Conservation (phyloP, 2,329 filamentous ascomycete species). For the Talaromyces sp. region DNA sequence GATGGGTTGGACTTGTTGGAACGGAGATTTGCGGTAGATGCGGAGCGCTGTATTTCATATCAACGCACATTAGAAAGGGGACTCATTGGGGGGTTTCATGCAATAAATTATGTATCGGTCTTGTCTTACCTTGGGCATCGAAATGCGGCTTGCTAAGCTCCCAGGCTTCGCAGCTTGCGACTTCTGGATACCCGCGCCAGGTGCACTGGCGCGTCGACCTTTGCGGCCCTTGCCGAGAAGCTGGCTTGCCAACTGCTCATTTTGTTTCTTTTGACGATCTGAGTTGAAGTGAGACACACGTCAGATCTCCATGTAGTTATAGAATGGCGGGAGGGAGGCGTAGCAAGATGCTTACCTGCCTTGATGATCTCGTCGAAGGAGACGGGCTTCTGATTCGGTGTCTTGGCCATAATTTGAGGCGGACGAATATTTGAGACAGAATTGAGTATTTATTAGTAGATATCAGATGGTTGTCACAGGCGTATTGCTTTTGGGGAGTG, state of each 20-base stretch:
- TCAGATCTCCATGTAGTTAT: slow-evolving; percentile 9
- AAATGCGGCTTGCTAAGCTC: slow-evolving; percentile 62
- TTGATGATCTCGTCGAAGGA: slow-evolving; percentile 58
- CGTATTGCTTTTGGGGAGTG: background rate
- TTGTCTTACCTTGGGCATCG: slow-evolving; percentile 56
- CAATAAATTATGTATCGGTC: background rate
- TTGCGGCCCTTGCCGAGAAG: slow-evolving; percentile 56
- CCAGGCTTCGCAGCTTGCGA: slow-evolving; percentile 48
- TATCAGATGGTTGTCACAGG: background rate
- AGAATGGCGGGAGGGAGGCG: slow-evolving; percentile 2
- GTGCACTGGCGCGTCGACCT: slow-evolving; percentile 50
- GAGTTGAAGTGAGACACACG: slow-evolving; percentile 5
- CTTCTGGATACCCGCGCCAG: slow-evolving; percentile 46
- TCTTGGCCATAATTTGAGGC: slow-evolving; percentile 38
- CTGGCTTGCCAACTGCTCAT: slow-evolving; percentile 60
- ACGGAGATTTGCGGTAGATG: slow-evolving; percentile 34
- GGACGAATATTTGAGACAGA: slow-evolving; percentile 2
- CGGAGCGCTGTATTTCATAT: background rate
- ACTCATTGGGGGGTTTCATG: slow-evolving; percentile 37
- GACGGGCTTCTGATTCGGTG: slow-evolving; percentile 28
- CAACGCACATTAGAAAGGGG: background rate
- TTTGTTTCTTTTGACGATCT: slow-evolving; percentile 59
- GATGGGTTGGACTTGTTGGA: slow-evolving; percentile 43
- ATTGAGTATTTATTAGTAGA: background rate
- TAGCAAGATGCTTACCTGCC: slow-evolving; percentile 44